These are phyloP conservation scores for Pichia terricola DNA, from an alignment of 1,139 yeast species.

Conservation along the genomic window DNA sequence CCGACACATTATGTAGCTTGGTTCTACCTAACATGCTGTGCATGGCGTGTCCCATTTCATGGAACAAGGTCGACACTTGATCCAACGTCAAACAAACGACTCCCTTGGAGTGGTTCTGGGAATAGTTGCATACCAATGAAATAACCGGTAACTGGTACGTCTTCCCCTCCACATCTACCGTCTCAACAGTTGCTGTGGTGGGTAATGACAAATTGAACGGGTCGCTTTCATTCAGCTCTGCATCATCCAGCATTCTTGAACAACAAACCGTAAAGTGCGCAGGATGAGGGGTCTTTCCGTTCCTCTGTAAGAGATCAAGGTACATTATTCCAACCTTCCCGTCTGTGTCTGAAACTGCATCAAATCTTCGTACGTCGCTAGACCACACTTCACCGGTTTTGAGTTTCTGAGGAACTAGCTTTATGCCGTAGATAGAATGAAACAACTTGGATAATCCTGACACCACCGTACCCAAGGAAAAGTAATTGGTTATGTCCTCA, in stretches of 20 bases:
- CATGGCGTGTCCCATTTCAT: slow-evolving; percentile 99
- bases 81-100: slow-evolving; percentile 50
- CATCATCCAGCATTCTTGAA: slow-evolving; percentile 60
- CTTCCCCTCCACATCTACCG: slow-evolving; percentile 24
- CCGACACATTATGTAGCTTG: slow-evolving; percentile 79
- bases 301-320: slow-evolving; percentile 56
- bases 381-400: slow-evolving; percentile 82
- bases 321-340: slow-evolving; percentile 56
- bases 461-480: slow-evolving; percentile 81
- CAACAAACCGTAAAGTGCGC: slow-evolving; percentile 98
- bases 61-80: slow-evolving; percentile 90
- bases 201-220: slow-evolving; percentile 21
- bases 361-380: slow-evolving; percentile 72
- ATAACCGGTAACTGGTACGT: slow-evolving; percentile 79
- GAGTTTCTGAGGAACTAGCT: slow-evolving; percentile 46
- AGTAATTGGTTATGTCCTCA: slow-evolving; percentile 47
- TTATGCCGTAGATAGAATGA: slow-evolving; percentile 62
- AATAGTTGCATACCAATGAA: slow-evolving; percentile 80
- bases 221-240: slow-evolving; percentile 26
- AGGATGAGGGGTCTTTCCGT: slow-evolving; percentile 61
- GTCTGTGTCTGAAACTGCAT: slow-evolving; percentile 54
- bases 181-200: slow-evolving; percentile 26
- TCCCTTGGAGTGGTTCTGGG: slow-evolving; percentile 14
- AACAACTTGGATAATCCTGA: slow-evolving; percentile 73
- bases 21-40: slow-evolving; percentile 96